Conservation (phyloP, 768 basidiomycete genomes). For the Termitomyces titanicus region DNA sequence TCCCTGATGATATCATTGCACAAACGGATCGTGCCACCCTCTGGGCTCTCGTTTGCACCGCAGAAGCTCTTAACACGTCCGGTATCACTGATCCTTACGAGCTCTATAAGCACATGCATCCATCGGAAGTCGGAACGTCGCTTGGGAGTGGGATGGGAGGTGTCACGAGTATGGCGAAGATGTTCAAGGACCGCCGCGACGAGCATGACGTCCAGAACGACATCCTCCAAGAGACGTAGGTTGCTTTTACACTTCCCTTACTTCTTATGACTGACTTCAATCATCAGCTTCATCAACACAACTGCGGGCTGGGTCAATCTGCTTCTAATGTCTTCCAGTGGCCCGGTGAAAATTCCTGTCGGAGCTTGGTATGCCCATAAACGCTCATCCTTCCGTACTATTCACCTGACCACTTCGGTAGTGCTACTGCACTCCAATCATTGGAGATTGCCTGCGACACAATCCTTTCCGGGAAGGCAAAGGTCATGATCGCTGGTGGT, state of each 20-base stretch:
- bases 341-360: conserved; percentile 98
- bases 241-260: conserved; percentile 12
- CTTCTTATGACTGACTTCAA: conserved; percentile 4
- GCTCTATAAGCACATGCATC: conserved; percentile 94
- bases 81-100: conserved; percentile 99
- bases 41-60: conserved; percentile 92
- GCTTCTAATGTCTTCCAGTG: conserved; percentile 90
- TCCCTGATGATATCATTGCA: conserved; percentile 92
- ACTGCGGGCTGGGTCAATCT: conserved; percentile 98
- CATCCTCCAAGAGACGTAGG: conserved; percentile 95
- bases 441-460: conserved; percentile 98
- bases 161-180: conserved; percentile 81
- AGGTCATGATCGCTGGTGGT: conserved; percentile 98
- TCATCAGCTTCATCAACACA: conserved; percentile 91
- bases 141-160: conserved; percentile 99
- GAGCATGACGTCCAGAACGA: conserved; percentile 99
- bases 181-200: conserved; percentile 99
- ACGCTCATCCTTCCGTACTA: conserved; percentile 8
- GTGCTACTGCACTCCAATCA: conserved; percentile 96
- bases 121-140: conserved; percentile 91
- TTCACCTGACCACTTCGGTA: conserved; percentile 23
- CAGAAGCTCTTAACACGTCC: conserved; percentile 94
- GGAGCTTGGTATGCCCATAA: conserved; percentile 78
- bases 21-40: conserved; percentile 91
- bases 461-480: conserved; percentile 92